Evolutionary conservation across 352 stramenopile genomes (phyloP).

Genomic region (Pythium apleroticum): DNA sequence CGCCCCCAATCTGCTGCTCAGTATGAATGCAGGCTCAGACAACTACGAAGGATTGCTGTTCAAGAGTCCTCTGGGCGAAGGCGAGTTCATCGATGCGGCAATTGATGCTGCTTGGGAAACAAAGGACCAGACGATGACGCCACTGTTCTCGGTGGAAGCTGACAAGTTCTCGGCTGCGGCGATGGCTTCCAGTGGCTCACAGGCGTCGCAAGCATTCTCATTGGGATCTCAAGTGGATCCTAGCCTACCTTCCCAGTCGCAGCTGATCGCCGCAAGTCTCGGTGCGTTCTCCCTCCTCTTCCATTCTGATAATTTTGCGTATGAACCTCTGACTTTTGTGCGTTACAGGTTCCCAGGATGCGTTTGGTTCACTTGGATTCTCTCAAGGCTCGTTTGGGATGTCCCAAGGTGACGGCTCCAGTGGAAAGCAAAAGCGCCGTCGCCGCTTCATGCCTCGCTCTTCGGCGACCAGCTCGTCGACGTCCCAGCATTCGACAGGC

Average conservation of each 20-base stretch:
- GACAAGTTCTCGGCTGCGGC: constrained; percentile 40
- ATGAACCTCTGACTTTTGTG: too few species aligned
- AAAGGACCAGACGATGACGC: constrained; percentile 66
- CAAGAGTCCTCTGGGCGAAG: constrained; percentile 40
- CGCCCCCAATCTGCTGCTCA: constrained; percentile 56
- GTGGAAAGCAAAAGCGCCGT: not conserved
- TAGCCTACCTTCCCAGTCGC: constrained; percentile 19
- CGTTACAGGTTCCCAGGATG: constrained; percentile 16
- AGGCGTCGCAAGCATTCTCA: constrained; percentile 12
- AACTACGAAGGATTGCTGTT: constrained; percentile 48
- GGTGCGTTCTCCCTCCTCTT: constrained; percentile 8
- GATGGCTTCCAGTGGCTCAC: constrained; percentile 2
- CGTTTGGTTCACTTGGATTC: not conserved
- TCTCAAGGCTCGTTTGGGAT: constrained; percentile 13
- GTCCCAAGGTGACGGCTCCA: constrained; percentile 5
- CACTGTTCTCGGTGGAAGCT: constrained; percentile 75
- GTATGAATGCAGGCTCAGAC: constrained; percentile 31
- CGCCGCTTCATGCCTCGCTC: constrained; percentile 37
- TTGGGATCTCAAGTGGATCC: constrained; percentile 11
- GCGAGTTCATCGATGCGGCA: constrained; percentile 45
- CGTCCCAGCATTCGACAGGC: not conserved
- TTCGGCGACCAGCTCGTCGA: not conserved
- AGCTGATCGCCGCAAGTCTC: constrained; percentile 24
- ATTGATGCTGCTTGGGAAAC: constrained; percentile 75
- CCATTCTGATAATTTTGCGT: too few species aligned